phyloP scores from a whole-genome alignment of 2,329 filamentous ascomycete genomes.

The Raffaelea albimanens region DNA sequence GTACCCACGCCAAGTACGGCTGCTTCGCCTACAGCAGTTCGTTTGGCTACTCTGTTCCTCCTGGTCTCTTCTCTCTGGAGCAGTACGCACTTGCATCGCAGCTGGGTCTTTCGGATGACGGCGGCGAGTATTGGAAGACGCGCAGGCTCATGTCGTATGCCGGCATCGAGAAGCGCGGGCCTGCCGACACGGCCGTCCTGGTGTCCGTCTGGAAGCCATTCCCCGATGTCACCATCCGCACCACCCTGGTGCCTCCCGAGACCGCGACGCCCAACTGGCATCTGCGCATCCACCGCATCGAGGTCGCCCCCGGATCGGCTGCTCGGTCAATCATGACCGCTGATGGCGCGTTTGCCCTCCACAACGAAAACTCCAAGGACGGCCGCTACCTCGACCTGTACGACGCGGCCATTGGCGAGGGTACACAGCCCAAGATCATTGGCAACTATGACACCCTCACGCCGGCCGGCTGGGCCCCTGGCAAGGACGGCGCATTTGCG shows the following conservation, averaged over 20 bases:
- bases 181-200: constrained; percentile 41
- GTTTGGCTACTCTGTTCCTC: constrained; percentile 69
- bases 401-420: constrained; percentile 36
- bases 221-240: constrained; percentile 55
- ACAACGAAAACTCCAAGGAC: constrained; percentile 35
- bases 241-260: constrained; percentile 54
- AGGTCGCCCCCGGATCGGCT: constrained; percentile 32
- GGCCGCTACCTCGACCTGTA: constrained; percentile 39
- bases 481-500: constrained; percentile 46
- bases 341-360: constrained; percentile 66
- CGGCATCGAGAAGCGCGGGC: constrained; percentile 41
- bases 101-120: constrained; percentile 67
- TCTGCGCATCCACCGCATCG: constrained; percentile 53
- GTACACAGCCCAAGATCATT: constrained; percentile 47
- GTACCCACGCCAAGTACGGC: constrained; percentile 74
- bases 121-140: constrained; percentile 70
- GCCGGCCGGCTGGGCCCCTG: constrained; percentile 36
- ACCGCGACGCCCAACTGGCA: constrained; percentile 58
- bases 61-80: constrained; percentile 65
- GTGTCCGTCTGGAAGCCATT: constrained; percentile 64
- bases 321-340: constrained; percentile 55
- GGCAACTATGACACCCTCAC: constrained; percentile 51
- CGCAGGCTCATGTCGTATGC: constrained; percentile 59
- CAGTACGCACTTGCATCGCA: constrained; percentile 69
- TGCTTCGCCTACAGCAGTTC: constrained; percentile 69